Conservation (phyloP, 139 green algal genomes). For the Haematococcus lacustris region DNA sequence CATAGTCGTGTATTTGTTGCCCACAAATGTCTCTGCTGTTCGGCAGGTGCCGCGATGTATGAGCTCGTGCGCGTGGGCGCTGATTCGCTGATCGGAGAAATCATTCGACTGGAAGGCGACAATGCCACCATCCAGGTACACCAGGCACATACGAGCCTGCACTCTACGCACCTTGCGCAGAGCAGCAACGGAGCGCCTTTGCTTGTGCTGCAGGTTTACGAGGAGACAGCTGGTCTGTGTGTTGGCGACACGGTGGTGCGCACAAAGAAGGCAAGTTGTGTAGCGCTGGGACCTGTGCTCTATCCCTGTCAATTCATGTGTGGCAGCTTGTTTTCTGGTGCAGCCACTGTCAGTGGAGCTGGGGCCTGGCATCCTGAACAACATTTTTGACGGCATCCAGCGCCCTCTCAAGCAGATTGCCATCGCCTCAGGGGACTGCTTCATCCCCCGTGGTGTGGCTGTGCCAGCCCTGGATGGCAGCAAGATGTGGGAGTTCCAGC, state of each 20-base stretch:
- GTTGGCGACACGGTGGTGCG: constrained; percentile 85
- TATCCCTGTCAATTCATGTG: background rate
- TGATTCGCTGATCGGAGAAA: constrained; percentile 95
- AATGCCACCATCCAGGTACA: constrained; percentile 93
- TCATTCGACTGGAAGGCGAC: constrained; percentile 96
- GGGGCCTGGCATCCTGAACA: constrained; percentile 90
- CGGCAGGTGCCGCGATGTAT: constrained; percentile 91
- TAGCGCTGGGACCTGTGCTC: no score
- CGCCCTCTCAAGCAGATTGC: constrained; percentile 94
- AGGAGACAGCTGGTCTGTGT: constrained; percentile 94
- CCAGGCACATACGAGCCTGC: background rate
- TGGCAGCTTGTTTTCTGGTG: background rate
- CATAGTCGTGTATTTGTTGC: no score
- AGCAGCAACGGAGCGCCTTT: background rate
- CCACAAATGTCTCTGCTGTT: no score
- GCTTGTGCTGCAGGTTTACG: constrained; percentile 74
- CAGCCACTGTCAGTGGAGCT: constrained; percentile 94
- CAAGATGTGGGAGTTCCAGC: constrained; percentile 87
- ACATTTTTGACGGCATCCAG: constrained; percentile 99
- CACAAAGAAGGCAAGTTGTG: constrained; percentile 83
- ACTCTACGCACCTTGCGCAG: background rate
- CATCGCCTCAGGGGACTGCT: constrained; percentile 64
- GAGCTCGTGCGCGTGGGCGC: constrained; percentile 94
- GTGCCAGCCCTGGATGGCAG: constrained; percentile 81
- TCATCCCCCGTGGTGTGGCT: constrained; percentile 95